Evolutionary conservation across 2,329 filamentous ascomycete species (phyloP).

Genomic region (Exophiala aquamarina): DNA sequence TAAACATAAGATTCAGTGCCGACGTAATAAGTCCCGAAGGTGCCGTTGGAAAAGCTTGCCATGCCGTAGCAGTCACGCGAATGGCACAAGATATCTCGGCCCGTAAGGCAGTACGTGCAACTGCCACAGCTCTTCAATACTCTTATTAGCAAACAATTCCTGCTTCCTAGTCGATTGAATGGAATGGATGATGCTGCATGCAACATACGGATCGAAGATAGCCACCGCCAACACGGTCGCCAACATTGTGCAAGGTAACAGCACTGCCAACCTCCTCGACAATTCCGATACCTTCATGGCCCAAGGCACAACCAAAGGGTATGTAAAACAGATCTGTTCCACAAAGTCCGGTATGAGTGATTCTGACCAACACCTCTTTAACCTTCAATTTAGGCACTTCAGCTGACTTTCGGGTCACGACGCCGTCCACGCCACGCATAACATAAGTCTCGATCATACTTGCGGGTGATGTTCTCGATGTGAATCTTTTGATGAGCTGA

Average conservation of each 20-base stretch:
- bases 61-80: conserved; percentile 38
- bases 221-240: conserved; percentile 14
- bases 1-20: conserved; percentile 40
- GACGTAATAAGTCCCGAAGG: conserved; percentile 37
- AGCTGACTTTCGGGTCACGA: conserved; percentile 5
- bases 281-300: conserved; percentile 29
- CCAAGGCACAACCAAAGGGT: conserved; percentile 15
- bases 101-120: conserved; percentile 36
- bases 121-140: conserved; percentile 36
- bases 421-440: conserved; percentile 11
- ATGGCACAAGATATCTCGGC: conserved; percentile 31
- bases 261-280: conserved; percentile 22
- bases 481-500: no score
- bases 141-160: background rate
- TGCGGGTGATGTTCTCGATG: no score
- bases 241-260: conserved; percentile 7
- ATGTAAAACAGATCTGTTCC: conserved; percentile 19
- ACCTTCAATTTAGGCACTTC: conserved; percentile 10
- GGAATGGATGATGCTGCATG: background rate
- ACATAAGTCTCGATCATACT: conserved; percentile 23
- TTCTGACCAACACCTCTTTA: conserved; percentile 21
- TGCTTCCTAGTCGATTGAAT: no score
- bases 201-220: conserved; percentile 12
- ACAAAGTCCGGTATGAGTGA: conserved; percentile 20
- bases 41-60: conserved; percentile 37